These are phyloP conservation scores for Sclerotinia spermophila DNA, from an alignment of 2,329 filamentous ascomycete genomes.

Conservation along the genomic window DNA sequence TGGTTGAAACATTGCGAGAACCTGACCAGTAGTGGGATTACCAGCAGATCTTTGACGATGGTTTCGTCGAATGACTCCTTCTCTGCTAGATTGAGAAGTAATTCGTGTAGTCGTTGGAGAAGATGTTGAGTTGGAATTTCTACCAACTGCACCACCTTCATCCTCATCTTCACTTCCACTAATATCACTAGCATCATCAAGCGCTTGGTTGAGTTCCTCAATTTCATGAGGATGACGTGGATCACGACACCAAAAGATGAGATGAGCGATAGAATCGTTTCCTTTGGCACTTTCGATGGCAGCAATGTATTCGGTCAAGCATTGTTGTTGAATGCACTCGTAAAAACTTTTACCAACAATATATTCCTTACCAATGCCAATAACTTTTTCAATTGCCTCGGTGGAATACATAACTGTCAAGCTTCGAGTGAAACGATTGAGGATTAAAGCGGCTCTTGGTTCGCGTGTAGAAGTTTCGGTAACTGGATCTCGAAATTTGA, in stretches of 20 bases:
- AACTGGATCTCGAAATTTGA: slow-evolving; percentile 67
- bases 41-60: slow-evolving; percentile 15
- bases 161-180: slow-evolving; percentile 46
- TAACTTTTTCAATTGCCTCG: slow-evolving; percentile 67
- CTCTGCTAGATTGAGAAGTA: slow-evolving; percentile 35
- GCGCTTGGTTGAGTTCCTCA: slow-evolving; percentile 47
- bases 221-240: slow-evolving; percentile 50
- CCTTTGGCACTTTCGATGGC: slow-evolving; percentile 82
- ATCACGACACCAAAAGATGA: slow-evolving; percentile 81
- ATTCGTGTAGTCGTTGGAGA: slow-evolving; percentile 37
- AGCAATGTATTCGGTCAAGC: slow-evolving; percentile 69
- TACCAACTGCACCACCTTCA: slow-evolving; percentile 10
- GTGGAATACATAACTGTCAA: slow-evolving; percentile 85
- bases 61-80: slow-evolving; percentile 23
- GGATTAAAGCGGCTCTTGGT: slow-evolving; percentile 76
- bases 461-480: slow-evolving; percentile 60
- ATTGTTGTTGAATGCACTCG: slow-evolving; percentile 77
- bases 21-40: slow-evolving; percentile 28
- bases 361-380: slow-evolving; percentile 66
- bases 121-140: slow-evolving; percentile 38
- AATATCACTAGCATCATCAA: slow-evolving; percentile 41
- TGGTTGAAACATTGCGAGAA: slow-evolving; percentile 34
- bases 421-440: slow-evolving; percentile 82
- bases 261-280: slow-evolving; percentile 86
- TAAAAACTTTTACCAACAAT: slow-evolving; percentile 80